Percentiles rank a stretch among this genome's conserved stretches.
These are phyloP conservation scores for Manihot esculenta DNA, from an alignment of 441 rosid genomes.

Conservation along the genomic window DNA sequence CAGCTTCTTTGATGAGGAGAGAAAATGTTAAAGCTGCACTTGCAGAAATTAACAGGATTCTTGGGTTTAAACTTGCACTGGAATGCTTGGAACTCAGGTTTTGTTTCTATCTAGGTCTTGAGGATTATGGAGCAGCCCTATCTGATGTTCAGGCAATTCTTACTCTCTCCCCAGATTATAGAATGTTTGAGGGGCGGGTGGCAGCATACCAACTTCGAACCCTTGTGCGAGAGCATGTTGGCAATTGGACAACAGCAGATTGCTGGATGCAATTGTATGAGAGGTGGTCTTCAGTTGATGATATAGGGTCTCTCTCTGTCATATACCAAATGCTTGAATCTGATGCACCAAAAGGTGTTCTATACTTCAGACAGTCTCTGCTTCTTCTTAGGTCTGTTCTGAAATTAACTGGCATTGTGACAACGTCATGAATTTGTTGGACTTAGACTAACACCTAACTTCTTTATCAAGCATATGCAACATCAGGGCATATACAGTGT, in stretches of 20 bases:
- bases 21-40: slow-evolving; percentile 78
- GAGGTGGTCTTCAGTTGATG: slow-evolving; percentile 96
- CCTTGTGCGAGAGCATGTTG: slow-evolving; percentile 89
- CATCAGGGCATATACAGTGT: not conserved
- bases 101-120: slow-evolving; percentile 86
- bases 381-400: slow-evolving; percentile 79
- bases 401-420: slow-evolving; percentile 1
- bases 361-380: slow-evolving; percentile 90
- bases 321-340: slow-evolving; percentile 99
- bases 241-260: slow-evolving; percentile 92
- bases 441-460: not conserved
- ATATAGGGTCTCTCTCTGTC: slow-evolving; percentile 95
- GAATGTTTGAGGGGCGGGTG: slow-evolving; percentile 93
- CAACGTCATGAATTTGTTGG: not conserved
- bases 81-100: slow-evolving; percentile 96
- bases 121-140: slow-evolving; percentile 77
- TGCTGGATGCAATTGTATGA: slow-evolving; percentile 98
- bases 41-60: slow-evolving; percentile 77
- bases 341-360: slow-evolving; percentile 84
- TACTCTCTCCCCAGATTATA: slow-evolving; percentile 78
- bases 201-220: slow-evolving; percentile 80
- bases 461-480: not conserved
- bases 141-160: slow-evolving; percentile 95
- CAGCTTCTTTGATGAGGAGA: slow-evolving; percentile 76
- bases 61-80: slow-evolving; percentile 88